Evolutionary conservation across 78 protist species (phyloP), one percentile per base, ranked within the genome.

Genomic region (Dictyostelium intermedium): DNA sequence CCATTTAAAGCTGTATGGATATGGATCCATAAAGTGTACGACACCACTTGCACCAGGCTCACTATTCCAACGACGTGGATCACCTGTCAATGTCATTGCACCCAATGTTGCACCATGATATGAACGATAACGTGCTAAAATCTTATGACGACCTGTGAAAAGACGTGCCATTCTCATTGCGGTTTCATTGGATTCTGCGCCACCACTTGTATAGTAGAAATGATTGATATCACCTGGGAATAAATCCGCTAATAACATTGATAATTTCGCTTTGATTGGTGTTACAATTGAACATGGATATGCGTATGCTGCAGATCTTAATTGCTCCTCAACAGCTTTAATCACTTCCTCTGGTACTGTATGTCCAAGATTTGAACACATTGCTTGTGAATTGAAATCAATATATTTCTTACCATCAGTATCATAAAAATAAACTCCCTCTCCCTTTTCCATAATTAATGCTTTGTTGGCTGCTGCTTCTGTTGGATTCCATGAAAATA

Each of bases 311-410:
- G 82, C 91, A 8, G 74, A 20, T 32, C 53, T 41, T 23, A 95
- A 53, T 84, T 95, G 97, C 1, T 83, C 60, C 23, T 77, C 78
- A 30, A 95, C 91, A 1, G 92, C 92, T 50, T 73, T 83, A 50
- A 84, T 80, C 0, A 91, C 97, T 23, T 79, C 92, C 43, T 85
- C 69, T 56, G 95, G 95, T 56, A 91, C 95, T 50, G 84, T 80
- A 69, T 91, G 87, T 2, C 97, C 97, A 3, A 95, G 77, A 83
- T 89, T 95, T 13, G 93, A 70, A 83, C 97, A 95, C 91, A 95
- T 82, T 16, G 97, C 97, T 30, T 85, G 93, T 70, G 97, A 95
- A 80, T 85, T 95, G 85, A 91, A 95, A 87, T 95, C 97, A 39
- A 95, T 61, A 76, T 82, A 95, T 83, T 83, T 76, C 83, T 91